Evolutionary conservation across 1,139 yeast species (phyloP), one percentile per base, ranked within the genome.

Genomic region (Arxiozyma telluris): DNA sequence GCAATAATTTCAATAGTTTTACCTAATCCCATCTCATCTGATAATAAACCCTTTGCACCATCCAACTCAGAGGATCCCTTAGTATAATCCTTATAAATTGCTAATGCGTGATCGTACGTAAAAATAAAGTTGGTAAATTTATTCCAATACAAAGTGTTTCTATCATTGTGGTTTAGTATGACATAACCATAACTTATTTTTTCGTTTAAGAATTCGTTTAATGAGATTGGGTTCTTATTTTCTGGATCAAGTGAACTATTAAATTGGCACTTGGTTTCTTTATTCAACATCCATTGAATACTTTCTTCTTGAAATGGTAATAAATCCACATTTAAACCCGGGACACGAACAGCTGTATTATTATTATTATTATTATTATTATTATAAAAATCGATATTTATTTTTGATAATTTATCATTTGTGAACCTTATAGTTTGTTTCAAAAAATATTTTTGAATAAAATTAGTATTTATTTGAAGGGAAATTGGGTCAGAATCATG

Each of bases 1-100:
- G 96, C 76, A 1, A 89, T 75, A 8, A 89, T 74, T 66, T 93
- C 98, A 1, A 93, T 83, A 0, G 98, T 91, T 66, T 93, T 93
- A 0, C 98, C 98, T 5, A 93, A 76, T 0, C 98, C 98, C 98
- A 93, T 93, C 69, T 93, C 98, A 65, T 91, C 98, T 1, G 94
- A 86, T 44, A 91, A 68, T 9, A 91, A 71, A 0, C 93, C 96
- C 55, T 76, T 77, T 0, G 89, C 91, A 1, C 78, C 78, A 21
- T 48, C 25, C 5, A 12, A 11, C n/a, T 20, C 20, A 27, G 50
- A 42, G 41, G 47, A 8, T 49, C 39, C 43, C 25, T 34, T 43
- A 12, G 47, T 38, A 47, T 55, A 52, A n/a, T 53, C 53, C 4
- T 52, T 43, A 42, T 57, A 57, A 6, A 64, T 47, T 11, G 53